phyloP scores from a whole-genome alignment of 2,329 filamentous ascomycete genomes.

The Cladorrhinum sp. region DNA sequence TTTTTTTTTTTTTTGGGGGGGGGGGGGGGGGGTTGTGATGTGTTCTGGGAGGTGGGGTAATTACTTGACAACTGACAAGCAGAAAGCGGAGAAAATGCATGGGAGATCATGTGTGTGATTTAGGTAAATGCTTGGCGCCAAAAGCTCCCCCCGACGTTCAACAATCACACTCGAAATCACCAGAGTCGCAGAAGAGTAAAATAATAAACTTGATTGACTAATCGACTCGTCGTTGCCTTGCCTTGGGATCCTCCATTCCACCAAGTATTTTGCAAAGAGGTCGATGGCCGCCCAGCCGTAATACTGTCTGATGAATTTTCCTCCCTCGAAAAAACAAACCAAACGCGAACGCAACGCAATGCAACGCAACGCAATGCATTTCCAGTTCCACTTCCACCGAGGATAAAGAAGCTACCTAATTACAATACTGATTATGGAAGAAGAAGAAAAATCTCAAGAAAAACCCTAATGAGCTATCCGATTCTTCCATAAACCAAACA shows the following conservation, averaged over 20 bases:
- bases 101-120: not conserved
- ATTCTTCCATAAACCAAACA: not conserved
- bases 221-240: no score
- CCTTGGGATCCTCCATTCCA: no score
- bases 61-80: not conserved
- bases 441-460: not conserved
- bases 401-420: not conserved
- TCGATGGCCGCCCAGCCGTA: no score
- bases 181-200: not conserved
- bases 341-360: no score
- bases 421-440: not conserved
- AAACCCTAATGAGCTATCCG: not conserved
- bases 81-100: not conserved
- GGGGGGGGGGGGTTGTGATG: not conserved
- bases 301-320: no score
- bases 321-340: no score
- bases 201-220: not conserved
- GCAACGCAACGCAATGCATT: no score
- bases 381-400: not conserved
- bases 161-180: not conserved
- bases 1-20: slow-evolving; percentile 1
- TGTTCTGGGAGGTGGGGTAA: not conserved
- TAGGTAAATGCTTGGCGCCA: not conserved
- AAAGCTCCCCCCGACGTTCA: not conserved
- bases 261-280: no score